Evolutionary conservation across 176 grass and related monocot species (phyloP).

Genomic region (Musa schizocarpa): DNA sequence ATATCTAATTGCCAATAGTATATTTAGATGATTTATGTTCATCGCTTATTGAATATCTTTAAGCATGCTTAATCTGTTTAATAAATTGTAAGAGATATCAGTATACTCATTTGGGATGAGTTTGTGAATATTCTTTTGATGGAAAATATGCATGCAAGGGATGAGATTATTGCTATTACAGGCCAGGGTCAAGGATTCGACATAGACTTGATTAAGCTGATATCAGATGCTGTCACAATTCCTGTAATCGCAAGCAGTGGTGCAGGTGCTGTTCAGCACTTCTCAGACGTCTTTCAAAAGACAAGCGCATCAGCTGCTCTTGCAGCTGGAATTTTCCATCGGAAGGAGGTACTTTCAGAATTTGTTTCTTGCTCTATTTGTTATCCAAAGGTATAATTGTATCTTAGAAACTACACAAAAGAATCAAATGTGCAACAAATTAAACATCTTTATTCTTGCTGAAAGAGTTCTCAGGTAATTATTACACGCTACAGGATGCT

Average conservation of each 20-base stretch:
- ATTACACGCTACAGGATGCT: too few relatives aligned
- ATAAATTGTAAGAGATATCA: neutral
- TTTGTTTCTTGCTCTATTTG: neutral
- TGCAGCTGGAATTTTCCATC: conserved; percentile 93
- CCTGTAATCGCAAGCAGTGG: conserved; percentile 42
- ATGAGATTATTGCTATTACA: conserved; percentile 26
- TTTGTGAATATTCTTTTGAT: neutral
- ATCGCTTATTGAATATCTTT: neutral
- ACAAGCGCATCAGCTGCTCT: conserved; percentile 39
- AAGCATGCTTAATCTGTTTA: neutral
- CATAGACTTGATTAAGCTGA: conserved; percentile 88
- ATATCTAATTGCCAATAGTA: too few relatives aligned
- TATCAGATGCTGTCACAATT: conserved; percentile 85
- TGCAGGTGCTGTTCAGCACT: conserved; percentile 37
- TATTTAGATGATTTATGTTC: too few relatives aligned
- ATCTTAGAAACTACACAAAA: too few relatives aligned
- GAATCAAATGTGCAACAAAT: neutral
- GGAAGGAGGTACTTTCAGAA: conserved; percentile 55
- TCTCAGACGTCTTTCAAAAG: conserved; percentile 79
- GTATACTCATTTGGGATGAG: too few relatives aligned
- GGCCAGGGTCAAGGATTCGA: conserved; percentile 61
- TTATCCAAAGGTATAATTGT: too few relatives aligned
- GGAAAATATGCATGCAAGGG: neutral
- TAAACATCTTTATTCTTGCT: too few relatives aligned
- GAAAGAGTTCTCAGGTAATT: too few relatives aligned